Percentiles rank a stretch among this genome's conserved stretches.
These are phyloP conservation scores for Exutisphaerella laricina DNA, from an alignment of 2,329 filamentous ascomycete species.

Conservation along the genomic window DNA sequence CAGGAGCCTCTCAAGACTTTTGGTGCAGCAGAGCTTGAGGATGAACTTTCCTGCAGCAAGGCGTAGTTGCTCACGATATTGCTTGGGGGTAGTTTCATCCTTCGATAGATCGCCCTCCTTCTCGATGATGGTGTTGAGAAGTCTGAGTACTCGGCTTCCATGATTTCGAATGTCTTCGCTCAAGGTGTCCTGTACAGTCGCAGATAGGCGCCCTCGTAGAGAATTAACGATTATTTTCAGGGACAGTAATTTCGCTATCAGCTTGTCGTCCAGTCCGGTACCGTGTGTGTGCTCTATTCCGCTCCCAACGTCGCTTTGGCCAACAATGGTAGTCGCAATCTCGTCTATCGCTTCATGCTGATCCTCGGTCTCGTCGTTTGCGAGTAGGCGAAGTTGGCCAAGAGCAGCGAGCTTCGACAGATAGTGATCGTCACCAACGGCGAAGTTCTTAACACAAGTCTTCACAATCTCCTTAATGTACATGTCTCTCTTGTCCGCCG, in stretches of 20 bases:
- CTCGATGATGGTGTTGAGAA: slow-evolving; percentile 70
- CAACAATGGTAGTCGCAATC: slow-evolving; percentile 69
- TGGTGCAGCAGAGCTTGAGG: slow-evolving; percentile 76
- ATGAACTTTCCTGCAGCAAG: slow-evolving; percentile 71
- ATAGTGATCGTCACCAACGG: slow-evolving; percentile 67
- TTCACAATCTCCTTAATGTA: slow-evolving; percentile 77
- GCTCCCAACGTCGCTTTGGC: slow-evolving; percentile 30
- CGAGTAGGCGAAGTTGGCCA: slow-evolving; percentile 69
- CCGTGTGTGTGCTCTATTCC: slow-evolving; percentile 42
- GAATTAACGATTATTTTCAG: slow-evolving; percentile 83
- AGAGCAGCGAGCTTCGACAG: slow-evolving; percentile 66
- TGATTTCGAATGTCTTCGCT: slow-evolving; percentile 42
- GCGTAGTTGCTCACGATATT: slow-evolving; percentile 75
- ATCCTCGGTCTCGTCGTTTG: slow-evolving; percentile 62
- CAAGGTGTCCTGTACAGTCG: slow-evolving; percentile 30
- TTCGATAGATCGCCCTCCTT: slow-evolving; percentile 76
- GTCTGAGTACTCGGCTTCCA: slow-evolving; percentile 65
- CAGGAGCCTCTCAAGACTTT: slow-evolving; percentile 70
- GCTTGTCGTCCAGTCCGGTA: slow-evolving; percentile 68
- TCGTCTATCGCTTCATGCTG: slow-evolving; percentile 71
- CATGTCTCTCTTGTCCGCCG: slow-evolving; percentile 71
- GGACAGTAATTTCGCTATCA: slow-evolving; percentile 75
- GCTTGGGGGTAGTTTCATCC: slow-evolving; percentile 61
- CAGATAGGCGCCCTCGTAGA: slow-evolving; percentile 54
- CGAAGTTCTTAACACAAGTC: slow-evolving; percentile 67